A percentile compares a stretch with the other conserved stretches of the same genome.
Evolutionary conservation across 2,329 filamentous ascomycete genomes (phyloP).

Genomic region (Monosporascus sp.): DNA sequence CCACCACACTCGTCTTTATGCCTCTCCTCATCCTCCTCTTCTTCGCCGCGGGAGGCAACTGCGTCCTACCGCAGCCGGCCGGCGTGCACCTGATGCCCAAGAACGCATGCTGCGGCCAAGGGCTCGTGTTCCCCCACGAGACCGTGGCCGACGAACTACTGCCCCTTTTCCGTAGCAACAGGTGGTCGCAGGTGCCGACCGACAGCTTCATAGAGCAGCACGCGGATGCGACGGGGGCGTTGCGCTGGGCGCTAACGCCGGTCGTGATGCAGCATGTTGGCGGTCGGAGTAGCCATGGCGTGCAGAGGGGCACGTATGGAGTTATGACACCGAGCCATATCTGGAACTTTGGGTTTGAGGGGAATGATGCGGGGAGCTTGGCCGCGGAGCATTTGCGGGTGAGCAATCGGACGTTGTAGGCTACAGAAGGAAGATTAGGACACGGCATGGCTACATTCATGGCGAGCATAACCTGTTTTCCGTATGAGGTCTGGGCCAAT

Average conservation of each 20-base stretch:
- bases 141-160: slow-evolving; percentile 15
- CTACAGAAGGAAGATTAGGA: too few species aligned
- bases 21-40: slow-evolving; percentile 18
- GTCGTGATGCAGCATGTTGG: slow-evolving; percentile 23
- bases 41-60: slow-evolving; percentile 18
- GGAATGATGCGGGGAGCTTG: background rate
- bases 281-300: slow-evolving; percentile 19
- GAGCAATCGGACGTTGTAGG: background rate
- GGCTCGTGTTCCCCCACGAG: slow-evolving; percentile 16
- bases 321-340: background rate
- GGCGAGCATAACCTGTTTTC: too few species aligned
- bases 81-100: slow-evolving; percentile 19
- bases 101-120: slow-evolving; percentile 21
- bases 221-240: slow-evolving; percentile 10
- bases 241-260: slow-evolving; percentile 20
- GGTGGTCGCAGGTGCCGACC: slow-evolving; percentile 12
- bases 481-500: too few species aligned
- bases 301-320: slow-evolving; percentile 2
- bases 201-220: slow-evolving; percentile 20
- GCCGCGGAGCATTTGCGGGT: background rate
- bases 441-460: too few species aligned
- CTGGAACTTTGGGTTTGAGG: background rate
- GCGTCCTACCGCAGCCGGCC: slow-evolving; percentile 13
- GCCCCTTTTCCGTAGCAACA: slow-evolving; percentile 13
- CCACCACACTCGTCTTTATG: slow-evolving; percentile 13